Conservation (phyloP, 2,329 filamentous ascomycete species). For the Cladosporium oxysporum region DNA sequence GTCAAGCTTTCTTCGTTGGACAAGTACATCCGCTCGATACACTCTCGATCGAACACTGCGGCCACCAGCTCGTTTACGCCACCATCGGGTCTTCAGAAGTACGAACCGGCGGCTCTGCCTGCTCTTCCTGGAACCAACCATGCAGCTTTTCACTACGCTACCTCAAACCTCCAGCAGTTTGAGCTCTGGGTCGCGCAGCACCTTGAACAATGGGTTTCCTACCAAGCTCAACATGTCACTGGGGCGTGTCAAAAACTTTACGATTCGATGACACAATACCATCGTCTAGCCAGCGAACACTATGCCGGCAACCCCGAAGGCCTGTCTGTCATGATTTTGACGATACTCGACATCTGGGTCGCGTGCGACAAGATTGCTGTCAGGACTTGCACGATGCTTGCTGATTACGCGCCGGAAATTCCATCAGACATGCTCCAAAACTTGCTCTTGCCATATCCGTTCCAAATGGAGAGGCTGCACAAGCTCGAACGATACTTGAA, state of each 20-base stretch:
- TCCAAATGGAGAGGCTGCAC: slow-evolving; percentile 55
- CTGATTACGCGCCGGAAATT: slow-evolving; percentile 56
- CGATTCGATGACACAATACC: slow-evolving; percentile 26
- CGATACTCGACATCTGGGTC: slow-evolving; percentile 60
- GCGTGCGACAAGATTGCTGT: slow-evolving; percentile 55
- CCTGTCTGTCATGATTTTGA: slow-evolving; percentile 56
- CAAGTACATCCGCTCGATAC: slow-evolving; percentile 21
- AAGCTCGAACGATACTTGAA: slow-evolving; percentile 54
- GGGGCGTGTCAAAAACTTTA: neutral
- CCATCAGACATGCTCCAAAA: slow-evolving; percentile 53
- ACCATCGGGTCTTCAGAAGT: no score
- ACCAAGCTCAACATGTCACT: neutral
- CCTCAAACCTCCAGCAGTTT: slow-evolving; percentile 24
- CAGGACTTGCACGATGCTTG: slow-evolving; percentile 49
- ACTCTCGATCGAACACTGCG: neutral
- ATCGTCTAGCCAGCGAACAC: slow-evolving; percentile 28
- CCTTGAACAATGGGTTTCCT: slow-evolving; percentile 23
- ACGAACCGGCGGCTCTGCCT: no score
- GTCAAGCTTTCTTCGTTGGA: slow-evolving; percentile 26
- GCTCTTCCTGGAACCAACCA: neutral
- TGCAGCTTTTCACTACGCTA: slow-evolving; percentile 9
- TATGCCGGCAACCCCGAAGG: slow-evolving; percentile 52
- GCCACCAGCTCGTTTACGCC: no score
- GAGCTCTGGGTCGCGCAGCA: slow-evolving; percentile 27
- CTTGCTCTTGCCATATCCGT: slow-evolving; percentile 51